Evolutionary conservation across 1,284 basidiomycete genomes (phyloP), one percentile per base, ranked within the genome.

Genomic region (Cryptococcus hybrid): DNA sequence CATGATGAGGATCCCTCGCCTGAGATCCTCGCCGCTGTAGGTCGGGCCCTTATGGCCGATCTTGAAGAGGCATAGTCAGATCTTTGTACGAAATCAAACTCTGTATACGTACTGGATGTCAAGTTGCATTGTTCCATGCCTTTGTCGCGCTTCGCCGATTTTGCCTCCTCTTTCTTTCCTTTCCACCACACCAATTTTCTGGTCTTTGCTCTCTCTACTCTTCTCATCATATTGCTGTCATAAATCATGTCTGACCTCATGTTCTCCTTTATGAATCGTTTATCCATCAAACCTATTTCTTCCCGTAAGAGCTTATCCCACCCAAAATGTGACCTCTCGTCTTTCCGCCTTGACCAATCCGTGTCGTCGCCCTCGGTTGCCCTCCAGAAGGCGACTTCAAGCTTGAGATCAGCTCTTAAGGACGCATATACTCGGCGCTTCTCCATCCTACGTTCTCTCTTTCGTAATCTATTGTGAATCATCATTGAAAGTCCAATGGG

Each of bases 401-500:
- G 56, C 4, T 65, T 55, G 12, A 90, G 65, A 68, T 88, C 83
- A 0, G 78, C 59, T 7, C 77, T 63, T 52, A 73, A 71, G 24
- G 80, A 81, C 3, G 62, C 57, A 1, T 84, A 61, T 13, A 66
- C 56, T 2, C 68, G 70, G 12, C 69, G 70, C 48, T 65, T 66
- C 6, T 67, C 75, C n/a, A 80, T 63, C 0, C 88, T 81, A 35
- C 77, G 74, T 13, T 80, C 80, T 5, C 85, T 80, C 0, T 81
- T 79, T 12, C 72, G 65, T 15, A 84, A 79, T 1, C 92, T 83
- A 13, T 80, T 80, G 18, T 75, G 69, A 38, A 93, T 89, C 80
- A 91, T 90, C 67, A 83, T 82, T 0, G 83, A 82, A 44, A 92
- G 82, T 12, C 82, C 78, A 2, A 76, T 61, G 0, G 92, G 91